phyloP scores from a whole-genome alignment of 768 basidiomycete genomes.

The Russula virescens region DNA sequence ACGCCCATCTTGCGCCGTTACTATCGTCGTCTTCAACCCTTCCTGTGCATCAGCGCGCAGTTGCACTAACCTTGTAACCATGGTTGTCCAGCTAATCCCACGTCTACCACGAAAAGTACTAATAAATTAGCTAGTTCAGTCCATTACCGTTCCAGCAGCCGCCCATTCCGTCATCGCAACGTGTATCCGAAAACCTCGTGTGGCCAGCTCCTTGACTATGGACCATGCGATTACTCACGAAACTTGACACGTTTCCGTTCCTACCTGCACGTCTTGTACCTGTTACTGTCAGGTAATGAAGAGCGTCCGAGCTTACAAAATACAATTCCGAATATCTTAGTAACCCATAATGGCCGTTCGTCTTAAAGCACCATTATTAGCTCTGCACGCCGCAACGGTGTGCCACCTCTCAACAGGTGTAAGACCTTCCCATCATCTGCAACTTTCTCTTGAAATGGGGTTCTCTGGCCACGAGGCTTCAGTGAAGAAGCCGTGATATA shows the following conservation, averaged over 20 bases:
- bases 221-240: not conserved
- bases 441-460: slow-evolving; percentile 13
- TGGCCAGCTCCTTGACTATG: not conserved
- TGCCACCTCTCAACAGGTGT: slow-evolving; percentile 6
- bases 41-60: not conserved
- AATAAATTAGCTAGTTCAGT: not conserved
- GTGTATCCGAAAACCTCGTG: not conserved
- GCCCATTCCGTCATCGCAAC: slow-evolving; percentile 11
- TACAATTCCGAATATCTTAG: not conserved
- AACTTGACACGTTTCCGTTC: slow-evolving; percentile 4
- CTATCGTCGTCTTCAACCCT: not conserved
- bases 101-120: not conserved
- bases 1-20: slow-evolving; percentile 1
- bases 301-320: not conserved
- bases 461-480: slow-evolving; percentile 17
- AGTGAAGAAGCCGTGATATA: slow-evolving; percentile 20
- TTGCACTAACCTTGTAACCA: slow-evolving; percentile 8
- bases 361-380: slow-evolving; percentile 8
- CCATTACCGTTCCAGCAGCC: not conserved
- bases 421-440: slow-evolving; percentile 15
- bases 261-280: not conserved
- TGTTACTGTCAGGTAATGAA: not conserved
- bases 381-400: slow-evolving; percentile 6
- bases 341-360: not conserved
- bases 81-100: slow-evolving; percentile 7